phyloP scores from a whole-genome alignment of 108 stramenopile genomes.

The Cafeteria roenbergensis region DNA sequence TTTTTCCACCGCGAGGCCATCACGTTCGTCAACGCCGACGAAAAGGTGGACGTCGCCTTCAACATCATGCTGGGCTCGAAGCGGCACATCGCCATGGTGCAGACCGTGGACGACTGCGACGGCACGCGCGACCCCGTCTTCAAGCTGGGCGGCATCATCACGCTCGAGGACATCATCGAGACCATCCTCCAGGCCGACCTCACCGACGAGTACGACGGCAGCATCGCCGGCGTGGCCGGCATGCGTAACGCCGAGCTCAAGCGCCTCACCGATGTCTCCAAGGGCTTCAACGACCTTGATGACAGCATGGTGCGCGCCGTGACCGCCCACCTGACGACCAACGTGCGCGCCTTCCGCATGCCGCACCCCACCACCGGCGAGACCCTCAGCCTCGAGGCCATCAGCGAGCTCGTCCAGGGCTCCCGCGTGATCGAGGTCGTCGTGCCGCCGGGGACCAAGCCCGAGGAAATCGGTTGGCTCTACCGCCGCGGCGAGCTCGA shows the following conservation, averaged over 20 bases:
- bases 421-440: neutral
- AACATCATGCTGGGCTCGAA: conserved; percentile 65
- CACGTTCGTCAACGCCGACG: conserved; percentile 68
- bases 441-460: neutral
- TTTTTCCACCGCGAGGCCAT: conserved; percentile 71
- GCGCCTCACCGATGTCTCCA: neutral
- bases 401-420: neutral
- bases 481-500: neutral
- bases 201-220: conserved; percentile 88
- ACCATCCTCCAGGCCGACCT: conserved; percentile 87
- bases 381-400: neutral
- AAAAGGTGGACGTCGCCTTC: conserved; percentile 71
- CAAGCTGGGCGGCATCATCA: conserved; percentile 84
- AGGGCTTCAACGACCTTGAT: neutral
- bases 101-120: conserved; percentile 69
- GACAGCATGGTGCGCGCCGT: neutral
- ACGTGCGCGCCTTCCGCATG: neutral
- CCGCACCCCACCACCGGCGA: too few relatives aligned
- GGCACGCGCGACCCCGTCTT: conserved; percentile 65
- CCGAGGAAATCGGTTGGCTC: neutral
- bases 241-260: neutral
- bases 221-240: neutral
- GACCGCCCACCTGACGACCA: neutral
- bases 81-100: conserved; percentile 80
- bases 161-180: conserved; percentile 87